Percentiles rank a stretch among this genome's conserved stretches.
Evolutionary conservation across 208 protist species (phyloP).

Genomic region (Herpetomonas tarakana): DNA sequence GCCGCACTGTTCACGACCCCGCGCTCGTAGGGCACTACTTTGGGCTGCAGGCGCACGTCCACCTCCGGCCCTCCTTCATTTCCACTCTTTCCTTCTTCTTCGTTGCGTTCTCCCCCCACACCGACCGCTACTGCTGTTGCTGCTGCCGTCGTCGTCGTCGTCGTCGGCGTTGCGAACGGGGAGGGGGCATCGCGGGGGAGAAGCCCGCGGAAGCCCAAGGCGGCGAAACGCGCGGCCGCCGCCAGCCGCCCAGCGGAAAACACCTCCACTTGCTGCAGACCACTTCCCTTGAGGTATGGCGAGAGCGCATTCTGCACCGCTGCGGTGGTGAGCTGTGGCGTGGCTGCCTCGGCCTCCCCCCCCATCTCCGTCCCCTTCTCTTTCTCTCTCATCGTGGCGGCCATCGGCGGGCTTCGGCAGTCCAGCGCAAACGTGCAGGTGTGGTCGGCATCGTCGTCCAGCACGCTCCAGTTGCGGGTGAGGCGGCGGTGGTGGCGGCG

Average conservation of each 20-base stretch:
- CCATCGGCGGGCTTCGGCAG: not conserved
- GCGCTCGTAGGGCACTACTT: slow-evolving; percentile 17
- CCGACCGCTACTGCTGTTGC: no score
- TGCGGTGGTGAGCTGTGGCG: slow-evolving; percentile 15
- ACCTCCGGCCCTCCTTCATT: not conserved
- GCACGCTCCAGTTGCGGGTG: slow-evolving; percentile 38
- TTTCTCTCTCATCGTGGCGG: not conserved
- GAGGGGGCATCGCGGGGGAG: not conserved
- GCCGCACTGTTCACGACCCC: not conserved
- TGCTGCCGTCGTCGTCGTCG: slow-evolving; percentile 1
- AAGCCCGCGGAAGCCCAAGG: slow-evolving; percentile 14
- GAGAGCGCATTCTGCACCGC: slow-evolving; percentile 24
- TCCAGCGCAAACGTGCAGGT: slow-evolving; percentile 33
- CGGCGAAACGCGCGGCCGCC: slow-evolving; percentile 32
- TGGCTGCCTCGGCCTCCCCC: not conserved
- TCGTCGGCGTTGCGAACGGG: not conserved
- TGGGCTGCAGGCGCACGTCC: not conserved
- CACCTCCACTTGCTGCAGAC: slow-evolving; percentile 50
- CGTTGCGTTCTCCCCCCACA: not conserved
- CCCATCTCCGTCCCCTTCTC: not conserved
- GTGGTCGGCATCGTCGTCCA: slow-evolving; percentile 28
- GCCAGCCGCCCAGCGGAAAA: slow-evolving; percentile 35
- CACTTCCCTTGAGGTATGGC: slow-evolving; percentile 36
- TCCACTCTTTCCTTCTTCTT: no score
- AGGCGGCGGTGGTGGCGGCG: slow-evolving; percentile 56